Conservation (phyloP, 768 basidiomycete genomes). For the Tulasnella sp. region DNA sequence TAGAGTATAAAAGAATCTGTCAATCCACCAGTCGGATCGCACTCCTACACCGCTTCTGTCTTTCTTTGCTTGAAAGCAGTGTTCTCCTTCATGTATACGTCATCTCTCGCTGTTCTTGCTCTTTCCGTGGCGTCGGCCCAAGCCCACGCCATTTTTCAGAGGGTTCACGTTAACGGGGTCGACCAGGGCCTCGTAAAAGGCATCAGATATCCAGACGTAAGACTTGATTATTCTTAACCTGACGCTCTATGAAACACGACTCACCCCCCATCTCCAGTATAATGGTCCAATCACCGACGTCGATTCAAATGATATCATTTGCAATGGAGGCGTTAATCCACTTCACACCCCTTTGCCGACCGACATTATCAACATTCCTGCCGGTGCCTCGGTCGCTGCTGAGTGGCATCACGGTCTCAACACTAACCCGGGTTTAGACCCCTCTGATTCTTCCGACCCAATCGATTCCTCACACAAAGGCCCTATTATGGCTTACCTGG, state of each 20-base stretch:
- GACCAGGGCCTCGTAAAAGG: constrained; percentile 30
- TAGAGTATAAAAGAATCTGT: neutral
- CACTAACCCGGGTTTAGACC: neutral
- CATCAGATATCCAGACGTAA: constrained; percentile 39
- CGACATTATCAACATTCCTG: constrained; percentile 53
- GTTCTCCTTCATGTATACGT: constrained; percentile 8
- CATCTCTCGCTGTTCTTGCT: constrained; percentile 15
- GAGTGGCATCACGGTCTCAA: constrained; percentile 57
- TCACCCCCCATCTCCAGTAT: constrained; percentile 32
- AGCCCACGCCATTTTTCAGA: constrained; percentile 28
- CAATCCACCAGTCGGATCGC: neutral
- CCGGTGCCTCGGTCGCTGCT: constrained; percentile 58
- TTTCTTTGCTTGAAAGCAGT: neutral
- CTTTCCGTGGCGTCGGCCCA: neutral
- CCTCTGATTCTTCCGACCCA: constrained; percentile 52
- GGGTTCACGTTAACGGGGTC: constrained; percentile 28
- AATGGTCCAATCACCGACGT: constrained; percentile 58
- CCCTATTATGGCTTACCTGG: constrained; percentile 56
- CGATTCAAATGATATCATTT: constrained; percentile 58
- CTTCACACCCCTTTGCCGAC: constrained; percentile 43
- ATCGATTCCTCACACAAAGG: constrained; percentile 47
- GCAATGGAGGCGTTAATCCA: constrained; percentile 63
- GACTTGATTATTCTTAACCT: neutral
- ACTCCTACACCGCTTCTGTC: neutral
- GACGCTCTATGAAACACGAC: neutral